Evolutionary conservation across 805 yeast genomes (phyloP), one percentile per base, ranked within the genome.

Genomic region (Candida nitratophila): DNA sequence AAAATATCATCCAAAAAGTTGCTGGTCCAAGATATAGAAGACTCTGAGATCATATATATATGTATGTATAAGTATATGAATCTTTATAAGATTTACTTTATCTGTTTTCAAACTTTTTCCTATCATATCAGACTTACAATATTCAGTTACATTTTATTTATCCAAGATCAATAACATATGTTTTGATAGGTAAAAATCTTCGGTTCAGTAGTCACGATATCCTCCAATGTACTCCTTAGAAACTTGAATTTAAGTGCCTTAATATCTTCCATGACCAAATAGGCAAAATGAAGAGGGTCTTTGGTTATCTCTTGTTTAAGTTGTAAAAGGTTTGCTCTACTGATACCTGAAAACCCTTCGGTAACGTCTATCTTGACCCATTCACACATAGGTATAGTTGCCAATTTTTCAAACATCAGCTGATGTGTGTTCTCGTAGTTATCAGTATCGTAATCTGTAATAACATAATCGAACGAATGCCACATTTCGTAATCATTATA

Each of bases 381-480:
- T 39, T 64, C 59, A 27, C 57, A 56, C 0, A 57, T 54, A 16
- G 55, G 51, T 22, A 59, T 49, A 21, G 49, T 45, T 4, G 68
- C 59, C 3, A 66, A 43, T 11, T 50, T 46, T 27, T 19, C 33
- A 16, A 37, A 41, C 32, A 38, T 10, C 45, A 49, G 10, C 12
- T 30, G 30, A 34, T 30, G 29, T 3, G 44, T 40, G 16, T 46
- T 46, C 14, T 39, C 26, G 14, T 31, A 5, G 17, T 40, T 39
- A 22, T 61, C 56, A 27, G 39, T 31, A 46, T 65, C 59, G 36
- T 53, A 53, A 30, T 66, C 69, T 2, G 78, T 67, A 36, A 81
- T 71, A 30, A 80, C 61, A 50, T 68, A 79, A 44, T 79, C 75
- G 51, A 77, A 78, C 0, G 63, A 41, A 3, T 61, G 53, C 81